Conservation (phyloP, 2,329 filamentous ascomycete genomes). For the Trichoderma polysporum region DNA sequence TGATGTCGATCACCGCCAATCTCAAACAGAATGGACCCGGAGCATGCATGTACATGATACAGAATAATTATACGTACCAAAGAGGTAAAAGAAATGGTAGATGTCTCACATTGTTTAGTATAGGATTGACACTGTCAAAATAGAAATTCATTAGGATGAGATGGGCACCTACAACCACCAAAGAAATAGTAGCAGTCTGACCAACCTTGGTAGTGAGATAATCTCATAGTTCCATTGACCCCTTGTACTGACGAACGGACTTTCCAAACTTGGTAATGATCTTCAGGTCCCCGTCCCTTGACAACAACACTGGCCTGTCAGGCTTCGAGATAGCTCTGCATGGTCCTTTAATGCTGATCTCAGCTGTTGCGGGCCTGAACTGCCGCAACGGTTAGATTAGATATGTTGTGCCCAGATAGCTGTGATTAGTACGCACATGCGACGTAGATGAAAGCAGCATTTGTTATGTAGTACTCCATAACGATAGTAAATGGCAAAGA, state of each 20-base stretch:
- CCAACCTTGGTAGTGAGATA: not conserved
- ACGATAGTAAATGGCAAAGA: not conserved
- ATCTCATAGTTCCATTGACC: not conserved
- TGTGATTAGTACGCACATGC: not conserved
- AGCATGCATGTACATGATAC: not conserved
- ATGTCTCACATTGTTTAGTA: not conserved
- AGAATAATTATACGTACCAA: not conserved
- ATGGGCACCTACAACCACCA: not conserved
- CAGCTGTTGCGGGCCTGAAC: not conserved
- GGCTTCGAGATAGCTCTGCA: not conserved
- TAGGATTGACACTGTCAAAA: not conserved
- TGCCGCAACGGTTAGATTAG: not conserved
- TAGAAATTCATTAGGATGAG: not conserved
- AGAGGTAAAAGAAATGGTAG: not conserved
- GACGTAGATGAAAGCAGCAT: not conserved
- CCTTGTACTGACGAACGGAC: not conserved
- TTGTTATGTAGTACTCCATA: not conserved
- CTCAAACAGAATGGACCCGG: not conserved
- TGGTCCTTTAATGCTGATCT: slow-evolving; percentile 10
- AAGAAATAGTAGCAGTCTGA: not conserved
- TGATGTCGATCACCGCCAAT: slow-evolving; percentile 5
- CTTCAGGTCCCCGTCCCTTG: slow-evolving; percentile 9
- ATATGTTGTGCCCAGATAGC: not conserved
- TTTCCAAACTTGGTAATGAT: not conserved
- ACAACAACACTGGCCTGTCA: slow-evolving; percentile 7